Evolutionary conservation across 768 basidiomycete genomes (phyloP).

Genomic region (Termitomyces sp.): DNA sequence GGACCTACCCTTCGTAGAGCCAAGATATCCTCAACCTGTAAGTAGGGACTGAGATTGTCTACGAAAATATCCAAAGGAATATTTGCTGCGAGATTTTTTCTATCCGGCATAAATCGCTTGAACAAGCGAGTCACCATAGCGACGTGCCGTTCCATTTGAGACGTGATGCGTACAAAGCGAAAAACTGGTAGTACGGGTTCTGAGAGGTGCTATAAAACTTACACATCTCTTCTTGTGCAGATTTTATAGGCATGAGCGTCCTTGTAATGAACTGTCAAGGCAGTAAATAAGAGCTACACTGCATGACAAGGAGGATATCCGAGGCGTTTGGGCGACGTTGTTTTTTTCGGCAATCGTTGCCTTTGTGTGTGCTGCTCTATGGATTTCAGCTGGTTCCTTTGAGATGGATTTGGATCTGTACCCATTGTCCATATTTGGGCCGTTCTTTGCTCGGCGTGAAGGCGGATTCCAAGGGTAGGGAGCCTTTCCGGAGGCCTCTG

Average conservation of each 20-base stretch:
- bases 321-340: background rate
- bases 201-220: background rate
- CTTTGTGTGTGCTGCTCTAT: background rate
- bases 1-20: constrained; percentile 36
- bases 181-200: background rate
- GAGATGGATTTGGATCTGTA: no score
- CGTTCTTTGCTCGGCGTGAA: no score
- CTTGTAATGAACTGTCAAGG: background rate
- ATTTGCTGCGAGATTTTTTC: background rate
- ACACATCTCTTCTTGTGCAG: background rate
- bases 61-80: constrained; percentile 23
- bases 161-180: background rate
- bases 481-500: no score
- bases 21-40: constrained; percentile 43
- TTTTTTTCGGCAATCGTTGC: background rate
- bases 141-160: background rate
- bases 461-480: no score
- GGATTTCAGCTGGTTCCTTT: no score
- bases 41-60: constrained; percentile 36
- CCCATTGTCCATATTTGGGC: no score
- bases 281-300: background rate
- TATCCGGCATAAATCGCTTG: background rate
- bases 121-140: background rate
- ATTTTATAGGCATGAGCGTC: background rate
- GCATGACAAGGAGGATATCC: background rate